Evolutionary conservation across 1,139 yeast genomes (phyloP).

Genomic region (Candida mesenterica): DNA sequence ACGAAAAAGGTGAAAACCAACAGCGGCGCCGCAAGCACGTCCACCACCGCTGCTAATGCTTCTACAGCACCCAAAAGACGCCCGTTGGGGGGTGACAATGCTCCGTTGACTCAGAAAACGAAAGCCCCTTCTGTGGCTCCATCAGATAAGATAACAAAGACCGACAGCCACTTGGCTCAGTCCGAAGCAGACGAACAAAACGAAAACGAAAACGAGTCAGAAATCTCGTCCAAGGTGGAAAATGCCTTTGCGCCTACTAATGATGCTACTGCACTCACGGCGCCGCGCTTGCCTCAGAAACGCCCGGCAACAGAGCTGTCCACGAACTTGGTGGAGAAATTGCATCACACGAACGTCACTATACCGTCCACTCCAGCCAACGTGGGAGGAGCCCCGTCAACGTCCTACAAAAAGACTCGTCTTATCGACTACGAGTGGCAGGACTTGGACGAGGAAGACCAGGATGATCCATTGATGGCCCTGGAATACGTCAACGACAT

Average conservation of each 20-base stretch:
- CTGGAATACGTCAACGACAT: conserved; percentile 90
- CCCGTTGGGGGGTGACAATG: conserved; percentile 37
- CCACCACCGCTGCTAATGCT: conserved; percentile 7
- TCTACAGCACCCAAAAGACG: conserved; percentile 20
- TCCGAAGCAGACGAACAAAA: not conserved
- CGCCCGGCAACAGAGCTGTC: conserved; percentile 58
- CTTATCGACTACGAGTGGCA: conserved; percentile 69
- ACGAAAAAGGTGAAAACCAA: conserved; percentile 10
- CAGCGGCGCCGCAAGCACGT: conserved; percentile 4
- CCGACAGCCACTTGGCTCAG: not conserved
- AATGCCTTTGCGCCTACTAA: not conserved
- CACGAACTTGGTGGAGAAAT: conserved; percentile 47
- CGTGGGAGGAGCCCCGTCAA: conserved; percentile 14
- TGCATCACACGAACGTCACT: conserved; percentile 23
- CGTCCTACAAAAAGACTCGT: conserved; percentile 29
- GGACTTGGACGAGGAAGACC: conserved; percentile 87
- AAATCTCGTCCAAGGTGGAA: not conserved
- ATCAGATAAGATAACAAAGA: not conserved
- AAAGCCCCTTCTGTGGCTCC: not conserved
- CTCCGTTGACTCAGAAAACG: conserved; percentile 28
- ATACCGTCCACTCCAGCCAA: conserved; percentile 9
- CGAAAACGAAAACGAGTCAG: not conserved
- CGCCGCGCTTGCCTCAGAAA: conserved; percentile 48
- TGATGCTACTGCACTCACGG: conserved; percentile 9
- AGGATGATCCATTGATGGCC: conserved; percentile 92